phyloP scores from a whole-genome alignment of 352 stramenopile genomes.

The Phytophthora boehmeriae region DNA sequence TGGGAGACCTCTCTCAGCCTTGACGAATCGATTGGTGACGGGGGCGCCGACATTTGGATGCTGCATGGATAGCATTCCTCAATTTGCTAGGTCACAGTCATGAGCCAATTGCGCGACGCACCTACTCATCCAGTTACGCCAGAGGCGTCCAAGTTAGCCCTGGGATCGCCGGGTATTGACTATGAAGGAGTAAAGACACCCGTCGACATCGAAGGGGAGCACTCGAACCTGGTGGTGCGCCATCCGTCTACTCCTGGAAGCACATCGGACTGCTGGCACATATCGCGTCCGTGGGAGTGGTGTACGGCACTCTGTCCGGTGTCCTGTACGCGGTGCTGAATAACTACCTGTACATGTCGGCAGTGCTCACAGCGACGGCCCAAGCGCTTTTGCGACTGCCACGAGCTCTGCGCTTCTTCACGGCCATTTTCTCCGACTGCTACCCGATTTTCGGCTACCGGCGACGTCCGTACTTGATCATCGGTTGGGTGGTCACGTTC shows the following conservation, averaged over 20 bases:
- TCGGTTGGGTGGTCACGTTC: constrained; percentile 61
- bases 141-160: constrained; percentile 14
- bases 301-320: constrained; percentile 43
- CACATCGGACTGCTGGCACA: constrained; percentile 56
- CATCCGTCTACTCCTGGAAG: constrained; percentile 42
- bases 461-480: constrained; percentile 79
- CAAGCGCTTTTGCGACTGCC: constrained; percentile 50
- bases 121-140: constrained; percentile 8
- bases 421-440: constrained; percentile 77
- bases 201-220: constrained; percentile 37
- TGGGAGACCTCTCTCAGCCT: constrained; percentile 13
- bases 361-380: constrained; percentile 46
- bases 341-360: constrained; percentile 70
- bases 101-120: constrained; percentile 5
- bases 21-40: constrained; percentile 12
- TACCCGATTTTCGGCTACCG: constrained; percentile 83
- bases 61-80: constrained; percentile 10
- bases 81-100: constrained; percentile 14
- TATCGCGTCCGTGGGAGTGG: constrained; percentile 47
- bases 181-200: constrained; percentile 36
- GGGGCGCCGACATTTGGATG: neutral
- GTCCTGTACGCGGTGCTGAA: constrained; percentile 61
- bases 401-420: constrained; percentile 53
- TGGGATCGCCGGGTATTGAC: constrained; percentile 13
- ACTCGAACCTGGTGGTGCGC: constrained; percentile 38